phyloP scores from a whole-genome alignment of 345 rosid species.

The Populus nigra region DNA sequence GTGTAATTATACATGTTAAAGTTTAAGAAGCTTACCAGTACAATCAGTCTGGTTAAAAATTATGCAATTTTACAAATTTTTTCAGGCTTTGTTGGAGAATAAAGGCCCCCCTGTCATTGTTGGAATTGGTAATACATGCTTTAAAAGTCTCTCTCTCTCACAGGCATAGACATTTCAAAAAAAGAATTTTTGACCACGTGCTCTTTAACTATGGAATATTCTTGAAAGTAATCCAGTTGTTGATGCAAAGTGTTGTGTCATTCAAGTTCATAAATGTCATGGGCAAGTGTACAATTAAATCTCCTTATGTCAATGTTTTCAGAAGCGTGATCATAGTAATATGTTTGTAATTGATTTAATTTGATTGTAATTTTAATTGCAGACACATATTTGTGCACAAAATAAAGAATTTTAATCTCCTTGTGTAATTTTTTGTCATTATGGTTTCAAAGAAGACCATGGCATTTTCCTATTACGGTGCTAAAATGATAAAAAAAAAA shows the following conservation, averaged over 20 bases:
- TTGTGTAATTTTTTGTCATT: background rate
- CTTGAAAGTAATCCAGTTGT: background rate
- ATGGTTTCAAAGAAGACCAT: background rate
- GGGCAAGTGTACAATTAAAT: background rate
- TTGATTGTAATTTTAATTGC: background rate
- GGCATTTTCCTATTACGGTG: background rate
- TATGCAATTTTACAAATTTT: conserved; percentile 14
- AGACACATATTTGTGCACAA: background rate
- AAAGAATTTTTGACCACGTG: background rate
- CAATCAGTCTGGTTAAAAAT: background rate
- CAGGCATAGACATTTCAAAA: background rate
- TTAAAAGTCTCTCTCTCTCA: conserved; percentile 2
- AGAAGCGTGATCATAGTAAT: background rate
- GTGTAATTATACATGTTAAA: background rate
- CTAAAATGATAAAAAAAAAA: background rate
- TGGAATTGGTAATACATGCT: conserved; percentile 74
- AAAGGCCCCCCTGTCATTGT: conserved; percentile 83
- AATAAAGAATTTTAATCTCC: no score
- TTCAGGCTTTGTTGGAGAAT: conserved; percentile 93
- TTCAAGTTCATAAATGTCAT: background rate
- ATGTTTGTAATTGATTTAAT: background rate
- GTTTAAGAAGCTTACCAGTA: conserved; percentile 1
- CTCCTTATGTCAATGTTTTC: background rate
- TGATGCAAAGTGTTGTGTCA: background rate
- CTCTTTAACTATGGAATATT: background rate